Conservation (phyloP, 2,329 filamentous ascomycete species). For the Neopestalotiopsis rosae region DNA sequence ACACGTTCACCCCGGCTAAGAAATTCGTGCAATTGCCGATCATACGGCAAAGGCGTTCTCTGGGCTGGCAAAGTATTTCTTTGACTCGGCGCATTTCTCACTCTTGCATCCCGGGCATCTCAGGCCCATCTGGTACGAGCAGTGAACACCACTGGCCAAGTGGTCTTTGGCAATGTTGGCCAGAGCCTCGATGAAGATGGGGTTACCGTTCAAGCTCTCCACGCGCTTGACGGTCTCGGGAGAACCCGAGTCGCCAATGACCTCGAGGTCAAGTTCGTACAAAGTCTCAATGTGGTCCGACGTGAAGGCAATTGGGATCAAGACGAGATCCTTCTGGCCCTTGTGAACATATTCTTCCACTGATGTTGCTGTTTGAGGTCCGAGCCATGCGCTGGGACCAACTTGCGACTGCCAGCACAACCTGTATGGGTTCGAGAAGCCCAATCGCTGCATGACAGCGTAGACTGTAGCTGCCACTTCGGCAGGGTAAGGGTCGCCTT, state of each 20-base stretch:
- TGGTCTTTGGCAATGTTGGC: conserved; percentile 87
- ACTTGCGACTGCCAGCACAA: conserved; percentile 99
- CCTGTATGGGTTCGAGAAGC: conserved; percentile 88
- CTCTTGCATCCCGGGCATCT: conserved; percentile 94
- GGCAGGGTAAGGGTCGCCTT: conserved; percentile 90
- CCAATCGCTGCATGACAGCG: conserved; percentile 91
- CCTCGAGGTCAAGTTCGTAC: conserved; percentile 91
- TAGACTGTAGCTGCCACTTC: conserved; percentile 96
- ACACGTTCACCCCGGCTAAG: neutral
- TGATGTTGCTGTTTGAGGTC: conserved; percentile 87
- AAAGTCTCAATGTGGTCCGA: conserved; percentile 99
- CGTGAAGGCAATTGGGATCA: conserved; percentile 96
- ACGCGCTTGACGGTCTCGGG: conserved; percentile 84
- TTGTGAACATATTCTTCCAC: conserved; percentile 89
- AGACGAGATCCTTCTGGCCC: conserved; percentile 86
- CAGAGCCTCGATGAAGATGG: conserved; percentile 87
- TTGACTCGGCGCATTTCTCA: conserved; percentile 81
- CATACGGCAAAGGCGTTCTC: conserved; percentile 33
- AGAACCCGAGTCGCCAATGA: conserved; percentile 85
- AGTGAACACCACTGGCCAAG: conserved; percentile 69
- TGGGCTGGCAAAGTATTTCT: conserved; percentile 64
- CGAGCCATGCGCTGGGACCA: conserved; percentile 92
- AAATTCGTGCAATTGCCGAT: neutral
- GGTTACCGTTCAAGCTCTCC: conserved; percentile 90
- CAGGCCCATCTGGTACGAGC: conserved; percentile 85